Base-by-base conservation (phyloP, 306 rosid species). In the Corylus americana region DNA sequence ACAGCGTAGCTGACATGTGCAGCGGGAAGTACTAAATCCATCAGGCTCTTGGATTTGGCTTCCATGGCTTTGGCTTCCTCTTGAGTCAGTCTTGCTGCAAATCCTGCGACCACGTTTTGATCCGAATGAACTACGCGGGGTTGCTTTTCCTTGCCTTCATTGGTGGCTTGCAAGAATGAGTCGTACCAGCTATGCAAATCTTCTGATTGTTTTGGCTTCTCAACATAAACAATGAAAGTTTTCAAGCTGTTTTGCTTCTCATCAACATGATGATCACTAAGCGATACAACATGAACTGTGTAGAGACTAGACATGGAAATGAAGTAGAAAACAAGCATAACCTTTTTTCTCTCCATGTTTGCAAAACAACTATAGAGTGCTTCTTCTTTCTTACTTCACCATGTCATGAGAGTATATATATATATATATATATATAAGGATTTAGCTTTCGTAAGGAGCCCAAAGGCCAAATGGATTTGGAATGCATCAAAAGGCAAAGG, bases 51-150 rank as follows among this genome's bases (percentile, higher is more conserved):
- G 42, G 77, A 85, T 89, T 81, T 92, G 51, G 70, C 74, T 77
- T 64, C 74, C 73, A 90, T 82, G 1, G 83, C 85, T 58, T 86
- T 80, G 18, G 80, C 97, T 76, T 94, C 92, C 55, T 89, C 87
- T 0, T 69, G 74, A 0, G 88, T 87, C 58, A 92, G 47, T 80
- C 77, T 88, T 39, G 88, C 92, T 0, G 92, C 91, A 53, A 94
- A 92, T 3, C 94, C 96, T 2, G 87, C 76, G 12, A 78, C 87
- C 45, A 90, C 97, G 11, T 88, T 86, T 62, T 44, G 72, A 80
- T 89, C 91, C 7, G 89, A 25, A 76, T 86, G 84, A 47, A 91
- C 83, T 74, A 90, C 49, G 17, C 87, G 72, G 9, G 73, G 61
- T 0, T 74, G 31, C 62, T 78, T 50, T 47, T 70, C 59, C 1